Evolutionary conservation across 257 asterid species (phyloP), one percentile per base, ranked within the genome.

Genomic region (Eucommia ulmoides): DNA sequence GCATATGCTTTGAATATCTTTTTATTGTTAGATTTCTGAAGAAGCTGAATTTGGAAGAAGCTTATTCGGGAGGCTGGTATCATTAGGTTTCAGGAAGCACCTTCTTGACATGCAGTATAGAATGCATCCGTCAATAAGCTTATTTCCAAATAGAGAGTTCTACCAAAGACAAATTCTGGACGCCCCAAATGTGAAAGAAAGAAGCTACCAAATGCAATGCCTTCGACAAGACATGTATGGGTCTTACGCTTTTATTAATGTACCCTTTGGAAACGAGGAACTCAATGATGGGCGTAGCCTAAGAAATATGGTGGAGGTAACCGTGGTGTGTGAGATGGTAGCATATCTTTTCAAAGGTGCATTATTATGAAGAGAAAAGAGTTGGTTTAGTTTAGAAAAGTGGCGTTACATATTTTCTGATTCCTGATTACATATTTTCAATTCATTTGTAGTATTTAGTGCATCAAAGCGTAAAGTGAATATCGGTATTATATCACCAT

Each of bases 71-170:
- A 35, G 44, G 11, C 44, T 1, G 2, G 44, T 35, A 3, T 11
- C 16, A 6, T 35, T 35, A 35, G 44, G 44, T 10, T 2, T 10
- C 11, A 3, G 3, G 15, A 35, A 35, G 15, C 44, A 35, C 44
- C 44, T 35, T 35, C 44, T 35, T 17, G 16, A 35, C 11, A 17
- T 35, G 14, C 44, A 35, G 44, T 35, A 35, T 9, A 35, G 44
- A 35, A 35, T 35, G 44, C 44, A 35, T 17, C 44, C 44, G 16
- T 35, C 44, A 35, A 35, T 35, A 35, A 35, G 44, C 44, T 35
- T 35, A 35, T 35, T 35, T 9, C 44, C 44, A 3, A 35, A 35
- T 35, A 35, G 16, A 17, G 44, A 35, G 44, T 35, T 35, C 3
- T 35, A 35, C 16, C n/a, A 35, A 15, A 35, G 16, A 1, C 44